Conservation (phyloP, 2,329 filamentous ascomycete genomes). For the Alternaria incomplexa region DNA sequence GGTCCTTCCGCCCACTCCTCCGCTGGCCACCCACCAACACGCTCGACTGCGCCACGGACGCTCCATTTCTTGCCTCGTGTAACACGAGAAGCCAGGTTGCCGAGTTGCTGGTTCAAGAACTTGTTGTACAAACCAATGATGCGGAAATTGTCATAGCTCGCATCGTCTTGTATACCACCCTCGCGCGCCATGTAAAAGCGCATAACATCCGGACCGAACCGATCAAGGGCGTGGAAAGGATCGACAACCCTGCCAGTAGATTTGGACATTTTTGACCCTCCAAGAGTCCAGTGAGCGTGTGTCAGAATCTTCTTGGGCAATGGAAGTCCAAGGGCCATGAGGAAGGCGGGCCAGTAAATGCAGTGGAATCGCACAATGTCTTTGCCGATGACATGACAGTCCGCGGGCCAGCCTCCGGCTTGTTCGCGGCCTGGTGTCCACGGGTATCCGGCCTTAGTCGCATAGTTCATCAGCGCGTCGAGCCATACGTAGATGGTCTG, state of each 20-base stretch:
- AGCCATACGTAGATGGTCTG: constrained; percentile 99
- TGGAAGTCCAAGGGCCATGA: constrained; percentile 84
- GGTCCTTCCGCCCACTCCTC: constrained; percentile 37
- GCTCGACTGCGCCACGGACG: constrained; percentile 64
- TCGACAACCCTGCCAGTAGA: constrained; percentile 94
- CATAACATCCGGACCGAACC: constrained; percentile 86
- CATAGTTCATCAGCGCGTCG: constrained; percentile 92
- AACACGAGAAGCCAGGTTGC: constrained; percentile 79
- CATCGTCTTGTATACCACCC: constrained; percentile 77
- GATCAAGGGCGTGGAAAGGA: constrained; percentile 86
- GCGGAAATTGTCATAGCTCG: constrained; percentile 81
- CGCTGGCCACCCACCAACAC: constrained; percentile 31
- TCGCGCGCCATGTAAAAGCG: constrained; percentile 87
- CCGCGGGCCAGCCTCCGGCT: constrained; percentile 80
- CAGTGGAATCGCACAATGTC: constrained; percentile 95
- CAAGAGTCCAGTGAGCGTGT: constrained; percentile 95
- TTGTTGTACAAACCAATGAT: constrained; percentile 82
- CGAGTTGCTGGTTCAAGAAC: constrained; percentile 75
- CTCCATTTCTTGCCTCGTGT: constrained; percentile 73
- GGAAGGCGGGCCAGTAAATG: constrained; percentile 96
- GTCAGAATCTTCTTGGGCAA: constrained; percentile 80
- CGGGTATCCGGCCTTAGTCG: constrained; percentile 86
- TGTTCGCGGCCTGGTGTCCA: constrained; percentile 71
- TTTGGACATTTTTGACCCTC: constrained; percentile 93
- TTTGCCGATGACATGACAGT: constrained; percentile 93